Conservation (phyloP, 2,329 filamentous ascomycete genomes). For the Pseudocercospora fijiensis region DNA sequence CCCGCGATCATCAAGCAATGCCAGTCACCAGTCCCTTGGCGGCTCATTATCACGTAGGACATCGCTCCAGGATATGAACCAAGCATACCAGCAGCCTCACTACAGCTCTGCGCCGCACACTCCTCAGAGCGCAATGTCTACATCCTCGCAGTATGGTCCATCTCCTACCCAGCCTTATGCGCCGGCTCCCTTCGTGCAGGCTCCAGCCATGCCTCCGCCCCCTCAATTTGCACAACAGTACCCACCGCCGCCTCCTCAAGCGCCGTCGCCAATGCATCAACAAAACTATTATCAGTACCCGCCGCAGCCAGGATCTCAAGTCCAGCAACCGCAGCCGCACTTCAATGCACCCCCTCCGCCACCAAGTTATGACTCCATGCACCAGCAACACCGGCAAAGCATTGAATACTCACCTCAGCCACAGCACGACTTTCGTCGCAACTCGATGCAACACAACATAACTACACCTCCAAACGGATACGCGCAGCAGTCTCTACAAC, state of each 20-base stretch:
- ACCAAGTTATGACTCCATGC: constrained; percentile 22
- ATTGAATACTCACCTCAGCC: constrained; percentile 41
- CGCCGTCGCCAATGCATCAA: constrained; percentile 33
- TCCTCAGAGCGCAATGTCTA: constrained; percentile 41
- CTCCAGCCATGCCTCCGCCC: constrained; percentile 39
- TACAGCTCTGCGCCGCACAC: constrained; percentile 44
- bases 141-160: constrained; percentile 40
- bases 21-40: constrained; percentile 36
- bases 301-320: constrained; percentile 29
- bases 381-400: constrained; percentile 41
- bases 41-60: constrained; percentile 40
- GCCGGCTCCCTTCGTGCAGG: constrained; percentile 33
- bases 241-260: constrained; percentile 27
- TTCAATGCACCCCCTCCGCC: constrained; percentile 38
- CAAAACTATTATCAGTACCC: constrained; percentile 45
- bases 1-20: constrained; percentile 43
- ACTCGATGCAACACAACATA: constrained; percentile 43
- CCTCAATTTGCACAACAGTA: constrained; percentile 32
- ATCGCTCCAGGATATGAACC: constrained; percentile 48
- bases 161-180: constrained; percentile 31
- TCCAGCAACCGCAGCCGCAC: constrained; percentile 40
- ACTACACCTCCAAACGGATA: constrained; percentile 37
- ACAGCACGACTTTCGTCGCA: constrained; percentile 41
- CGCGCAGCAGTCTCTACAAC: constrained; percentile 39
- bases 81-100: constrained; percentile 43